Base-by-base conservation (phyloP, 305 asterid species). In the Petunia hybrid region DNA sequence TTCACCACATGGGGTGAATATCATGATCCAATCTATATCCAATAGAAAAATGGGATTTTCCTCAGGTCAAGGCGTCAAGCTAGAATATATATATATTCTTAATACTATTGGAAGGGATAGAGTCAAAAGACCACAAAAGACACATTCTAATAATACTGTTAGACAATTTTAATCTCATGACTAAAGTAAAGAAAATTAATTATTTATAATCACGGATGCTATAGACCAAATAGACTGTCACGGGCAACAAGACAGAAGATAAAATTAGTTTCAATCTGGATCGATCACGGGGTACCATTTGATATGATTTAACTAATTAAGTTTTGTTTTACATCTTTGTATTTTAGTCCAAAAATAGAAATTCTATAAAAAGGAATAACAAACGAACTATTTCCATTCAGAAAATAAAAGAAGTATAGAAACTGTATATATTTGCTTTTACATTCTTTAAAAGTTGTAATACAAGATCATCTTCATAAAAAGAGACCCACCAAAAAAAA, bases 321-420 rank as follows among this genome's bases (percentile, higher is more conserved):
- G 13, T 73, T 71, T 73, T 73, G 14, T 73, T 73, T 73, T 51
- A 51, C 16, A 51, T 36, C 9, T 73, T 71, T 73, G 78, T 31
- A 14, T 51, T 73, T 36, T 73, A 6, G 63, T 71, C 35, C 40
- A 68, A 48, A 1, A 31, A 10, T 14, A n/a, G 1, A 35, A 73
- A 36, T 22, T 8, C 41, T 31, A 6, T 14, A 36, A 7, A 51
- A 31, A 36, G 0, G 31, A 22, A 51, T 48, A 13, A 51, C 7
- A 73, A 73, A 51, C 0, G 5, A 66, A 40, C 0, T 40, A 56
- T 46, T 48, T 5, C 1, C 2, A 7, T 8, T 48, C 3, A 48
- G 56, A 48, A 51, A 73, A 73, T 73, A 16, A 59, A 16, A 57
- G 14, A n/a, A 14, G 62, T 4, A n/a, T 8, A 57, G 9, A 57